A percentile compares a stretch with the other conserved stretches of the same genome.
Evolutionary conservation across 1,284 basidiomycete genomes (phyloP).

Genomic region (Ustilago curta): DNA sequence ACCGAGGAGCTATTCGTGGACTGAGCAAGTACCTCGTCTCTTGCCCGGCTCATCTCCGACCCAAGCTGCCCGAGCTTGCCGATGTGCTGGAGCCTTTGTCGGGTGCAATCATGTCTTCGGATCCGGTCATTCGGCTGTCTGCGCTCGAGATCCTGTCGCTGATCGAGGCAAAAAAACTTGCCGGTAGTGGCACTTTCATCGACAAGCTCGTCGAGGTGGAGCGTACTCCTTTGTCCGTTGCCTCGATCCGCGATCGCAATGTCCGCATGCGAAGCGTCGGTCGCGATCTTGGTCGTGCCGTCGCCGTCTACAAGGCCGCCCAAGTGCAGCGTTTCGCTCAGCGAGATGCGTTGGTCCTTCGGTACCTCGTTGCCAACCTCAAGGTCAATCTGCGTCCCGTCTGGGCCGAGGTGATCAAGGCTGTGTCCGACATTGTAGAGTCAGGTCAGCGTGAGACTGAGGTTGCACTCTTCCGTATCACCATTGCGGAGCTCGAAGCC

Average conservation of each 20-base stretch:
- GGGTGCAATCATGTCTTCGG: conserved; percentile 46
- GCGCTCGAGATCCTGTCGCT: conserved; percentile 54
- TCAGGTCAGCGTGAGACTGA: conserved; percentile 22
- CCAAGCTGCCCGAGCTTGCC: conserved; percentile 27
- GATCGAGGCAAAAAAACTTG: conserved; percentile 21
- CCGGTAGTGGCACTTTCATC: conserved; percentile 17
- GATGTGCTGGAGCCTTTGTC: conserved; percentile 33
- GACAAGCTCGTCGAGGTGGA: conserved; percentile 59
- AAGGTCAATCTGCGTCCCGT: conserved; percentile 67
- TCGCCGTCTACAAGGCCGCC: conserved; percentile 33
- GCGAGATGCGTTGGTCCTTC: conserved; percentile 41
- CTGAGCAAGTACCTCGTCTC: conserved; percentile 41
- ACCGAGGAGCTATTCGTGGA: conserved; percentile 33
- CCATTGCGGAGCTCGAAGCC: conserved; percentile 39
- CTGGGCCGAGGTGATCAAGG: conserved; percentile 62
- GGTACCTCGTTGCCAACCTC: conserved; percentile 61
- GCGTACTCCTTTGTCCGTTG: conserved; percentile 52
- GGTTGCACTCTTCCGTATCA: conserved; percentile 27
- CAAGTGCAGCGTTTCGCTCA: conserved; percentile 16
- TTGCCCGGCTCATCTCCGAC: conserved; percentile 26
- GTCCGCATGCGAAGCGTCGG: conserved; percentile 61
- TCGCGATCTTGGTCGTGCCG: conserved; percentile 51
- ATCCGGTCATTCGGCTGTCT: conserved; percentile 51
- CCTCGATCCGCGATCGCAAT: conserved; percentile 62
- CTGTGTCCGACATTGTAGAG: conserved; percentile 56